Evolutionary conservation across 352 stramenopile species (phyloP).

Genomic region (Pythium sukuiense): DNA sequence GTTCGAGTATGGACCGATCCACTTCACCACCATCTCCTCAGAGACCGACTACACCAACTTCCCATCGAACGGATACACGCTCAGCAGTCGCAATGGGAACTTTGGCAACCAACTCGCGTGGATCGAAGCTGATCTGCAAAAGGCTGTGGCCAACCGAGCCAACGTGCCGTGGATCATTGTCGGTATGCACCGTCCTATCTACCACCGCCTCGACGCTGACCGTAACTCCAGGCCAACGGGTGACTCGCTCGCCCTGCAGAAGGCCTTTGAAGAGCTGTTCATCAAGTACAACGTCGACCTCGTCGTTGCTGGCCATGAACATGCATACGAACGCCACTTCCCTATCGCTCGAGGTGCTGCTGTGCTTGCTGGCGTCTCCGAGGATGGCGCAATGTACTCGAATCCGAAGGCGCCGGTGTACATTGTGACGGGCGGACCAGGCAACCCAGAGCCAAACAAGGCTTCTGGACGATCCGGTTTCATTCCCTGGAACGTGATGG

Average conservation of each 20-base stretch:
- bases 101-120: slow-evolving; percentile 59
- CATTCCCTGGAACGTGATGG: slow-evolving; percentile 37
- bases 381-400: slow-evolving; percentile 50
- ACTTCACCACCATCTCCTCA: slow-evolving; percentile 69
- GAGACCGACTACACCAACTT: slow-evolving; percentile 54
- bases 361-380: slow-evolving; percentile 48
- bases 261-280: slow-evolving; percentile 80
- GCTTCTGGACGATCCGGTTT: slow-evolving; percentile 27
- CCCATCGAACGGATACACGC: slow-evolving; percentile 33
- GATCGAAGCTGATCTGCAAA: slow-evolving; percentile 56
- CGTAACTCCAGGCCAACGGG: slow-evolving; percentile 13
- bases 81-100: slow-evolving; percentile 32
- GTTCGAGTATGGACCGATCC: slow-evolving; percentile 50
- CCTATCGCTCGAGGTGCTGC: slow-evolving; percentile 48
- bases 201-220: slow-evolving; percentile 22
- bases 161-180: slow-evolving; percentile 73
- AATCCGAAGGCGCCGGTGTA: slow-evolving; percentile 67
- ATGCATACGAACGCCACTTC: slow-evolving; percentile 82
- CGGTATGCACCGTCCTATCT: slow-evolving; percentile 73
- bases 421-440: slow-evolving; percentile 44
- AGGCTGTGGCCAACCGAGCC: slow-evolving; percentile 45
- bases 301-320: slow-evolving; percentile 83
- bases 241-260: slow-evolving; percentile 36
- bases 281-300: slow-evolving; percentile 87
- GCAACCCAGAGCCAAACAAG: not conserved